Evolutionary conservation across 2,329 filamentous ascomycete species (phyloP), one percentile per base, ranked within the genome.

Genomic region (Cryoendolithus antarcticus): DNA sequence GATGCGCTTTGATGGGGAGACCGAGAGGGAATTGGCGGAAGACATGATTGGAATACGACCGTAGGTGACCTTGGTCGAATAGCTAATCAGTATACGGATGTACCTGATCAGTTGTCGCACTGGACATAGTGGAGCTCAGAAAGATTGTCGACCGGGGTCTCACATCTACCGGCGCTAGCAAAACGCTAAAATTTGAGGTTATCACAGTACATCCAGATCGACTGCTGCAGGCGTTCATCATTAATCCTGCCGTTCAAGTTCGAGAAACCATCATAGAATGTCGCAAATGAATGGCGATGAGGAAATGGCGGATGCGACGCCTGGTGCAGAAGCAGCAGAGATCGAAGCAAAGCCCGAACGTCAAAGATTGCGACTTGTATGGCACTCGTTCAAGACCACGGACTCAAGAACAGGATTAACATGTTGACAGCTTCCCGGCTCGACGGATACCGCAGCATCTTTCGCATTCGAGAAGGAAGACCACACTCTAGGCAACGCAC

Each of bases 401-500:
- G 9, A 15, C 35, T 37, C 24, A 9, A 13, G 15, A 6, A 15
- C 4, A 4, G 19, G 5, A 34, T 35, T 42, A 21, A 42, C 31
- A 15, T 15, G n/a, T 31, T 6, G 6, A 38, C 44, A 95, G 89
- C 69, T 95, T 21, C 82, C 86, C 29, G 88, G 88, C 35, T 83
- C 84, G 40, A 82, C 63, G 10, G 82, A 89, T 36, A 89, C 82
- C 6, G 88, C 88, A 4, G 91, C 91, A 24, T 94, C 86, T 10
- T 98, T 96, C 59, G 85, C 96, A 59, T 93, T 98, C 54, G 77
- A 83, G 44, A 80, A 85, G 34, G 91, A 98, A 66, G 86, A 93
- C 32, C 91, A 98, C 63, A 98, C 91, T 1, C 69, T 98, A 38
- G 91, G 91, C 21, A 98, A 98, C 62, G 86, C 88, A 7, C 66